These are phyloP conservation scores for Aurantiochytrium sp. DNA, from an alignment of 108 stramenopile genomes.

Conservation along the genomic window DNA sequence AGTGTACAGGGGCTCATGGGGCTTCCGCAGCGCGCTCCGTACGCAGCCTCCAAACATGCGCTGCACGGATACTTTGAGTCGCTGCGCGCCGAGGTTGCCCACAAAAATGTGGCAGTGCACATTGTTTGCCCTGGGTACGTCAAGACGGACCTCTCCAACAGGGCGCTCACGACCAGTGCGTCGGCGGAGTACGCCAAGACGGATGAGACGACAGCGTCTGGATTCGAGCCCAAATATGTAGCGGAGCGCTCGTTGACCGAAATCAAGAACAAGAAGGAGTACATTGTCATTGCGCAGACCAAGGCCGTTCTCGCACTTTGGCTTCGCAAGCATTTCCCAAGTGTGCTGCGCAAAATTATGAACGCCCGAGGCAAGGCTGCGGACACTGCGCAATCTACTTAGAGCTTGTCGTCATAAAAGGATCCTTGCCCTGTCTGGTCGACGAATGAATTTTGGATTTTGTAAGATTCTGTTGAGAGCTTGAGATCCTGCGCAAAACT, in stretches of 20 bases:
- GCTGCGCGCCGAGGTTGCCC: slow-evolving; percentile 14
- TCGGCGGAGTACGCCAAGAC: background rate
- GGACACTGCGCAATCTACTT: background rate
- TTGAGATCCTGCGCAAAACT: background rate
- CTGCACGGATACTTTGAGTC: slow-evolving; percentile 26
- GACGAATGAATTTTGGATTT: too few species aligned
- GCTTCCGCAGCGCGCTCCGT: background rate
- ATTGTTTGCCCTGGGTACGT: slow-evolving; percentile 15
- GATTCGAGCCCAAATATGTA: background rate
- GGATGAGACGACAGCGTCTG: background rate
- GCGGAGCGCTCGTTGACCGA: background rate
- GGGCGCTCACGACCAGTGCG: background rate
- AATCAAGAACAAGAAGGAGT: background rate
- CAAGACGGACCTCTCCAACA: background rate
- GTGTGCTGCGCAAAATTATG: background rate
- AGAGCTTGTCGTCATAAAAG: too few species aligned
- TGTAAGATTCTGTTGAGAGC: too few species aligned
- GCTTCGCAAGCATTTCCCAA: background rate
- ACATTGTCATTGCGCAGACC: background rate
- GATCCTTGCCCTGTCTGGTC: too few species aligned
- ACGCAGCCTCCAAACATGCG: slow-evolving; percentile 16
- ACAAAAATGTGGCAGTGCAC: background rate
- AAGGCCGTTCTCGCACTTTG: background rate
- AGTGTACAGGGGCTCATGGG: slow-evolving; percentile 10
- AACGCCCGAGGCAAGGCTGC: background rate